Conservation (phyloP, 352 stramenopile genomes). For the Phytophthora litchii region DNA sequence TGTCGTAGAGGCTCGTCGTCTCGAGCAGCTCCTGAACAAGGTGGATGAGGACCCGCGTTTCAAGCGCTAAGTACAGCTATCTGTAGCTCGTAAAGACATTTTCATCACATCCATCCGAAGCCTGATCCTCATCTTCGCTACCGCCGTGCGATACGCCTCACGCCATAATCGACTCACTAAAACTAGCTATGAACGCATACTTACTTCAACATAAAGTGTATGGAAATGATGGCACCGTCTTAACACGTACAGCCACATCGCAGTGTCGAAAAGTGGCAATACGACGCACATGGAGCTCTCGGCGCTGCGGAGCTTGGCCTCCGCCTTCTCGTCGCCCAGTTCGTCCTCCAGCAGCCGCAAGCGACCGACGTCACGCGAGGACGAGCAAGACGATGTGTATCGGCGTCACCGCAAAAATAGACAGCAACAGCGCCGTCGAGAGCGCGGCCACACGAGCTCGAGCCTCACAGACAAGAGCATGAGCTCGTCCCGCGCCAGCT, state of each 20-base stretch:
- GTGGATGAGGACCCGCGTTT: conserved; percentile 55
- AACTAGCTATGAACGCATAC: not conserved
- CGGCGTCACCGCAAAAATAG: conserved; percentile 33
- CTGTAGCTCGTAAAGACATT: no score
- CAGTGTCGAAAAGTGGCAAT: conserved; percentile 31
- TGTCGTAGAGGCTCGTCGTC: conserved; percentile 76
- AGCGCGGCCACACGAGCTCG: conserved; percentile 24
- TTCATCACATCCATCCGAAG: no score
- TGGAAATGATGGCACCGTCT: conserved; percentile 6
- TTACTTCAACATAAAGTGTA: not conserved
- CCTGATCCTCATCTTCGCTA: no score
- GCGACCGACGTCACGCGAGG: conserved; percentile 1
- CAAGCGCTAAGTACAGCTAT: conserved; percentile 13
- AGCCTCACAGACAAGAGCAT: conserved; percentile 34
- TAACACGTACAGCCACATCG: conserved; percentile 7
- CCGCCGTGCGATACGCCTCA: conserved; percentile 1
- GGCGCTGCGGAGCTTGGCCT: conserved; percentile 7
- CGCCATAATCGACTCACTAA: no score
- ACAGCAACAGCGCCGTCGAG: conserved; percentile 11
- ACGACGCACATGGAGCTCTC: conserved; percentile 20
- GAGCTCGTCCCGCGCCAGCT: conserved; percentile 16
- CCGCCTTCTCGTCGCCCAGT: conserved; percentile 21
- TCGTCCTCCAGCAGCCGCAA: conserved; percentile 37
- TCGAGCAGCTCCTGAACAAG: conserved; percentile 83
- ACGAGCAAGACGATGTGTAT: conserved; percentile 21